Evolutionary conservation across 768 basidiomycete species (phyloP), one percentile per base, ranked within the genome.

Genomic region (Fomitopsis pulvina): DNA sequence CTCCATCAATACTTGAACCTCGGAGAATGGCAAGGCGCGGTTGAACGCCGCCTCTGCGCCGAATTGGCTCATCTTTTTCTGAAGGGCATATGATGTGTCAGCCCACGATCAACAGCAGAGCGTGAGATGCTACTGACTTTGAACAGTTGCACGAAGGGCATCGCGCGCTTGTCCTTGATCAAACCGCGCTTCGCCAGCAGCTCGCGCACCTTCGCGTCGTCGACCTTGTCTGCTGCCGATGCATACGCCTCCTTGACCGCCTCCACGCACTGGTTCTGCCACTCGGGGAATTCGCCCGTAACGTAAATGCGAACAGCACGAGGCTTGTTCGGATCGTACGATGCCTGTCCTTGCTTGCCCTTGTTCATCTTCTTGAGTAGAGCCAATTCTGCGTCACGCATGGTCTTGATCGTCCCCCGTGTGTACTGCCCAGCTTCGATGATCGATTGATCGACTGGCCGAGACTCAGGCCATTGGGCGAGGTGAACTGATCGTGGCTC

Each of bases 121-220:
- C 25, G 1, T 7, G 18, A 11, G 1, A 37, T 22, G 7, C 5
- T 12, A 57, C 74, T 30, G 46, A 93, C 95, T 84, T 96, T 94
- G 83, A 97, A 88, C 26, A 76, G 70, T 52, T 95, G 89, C 41
- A 93, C 80, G 69, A 95, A 97, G 5, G 94, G 94, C 95, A 97
- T 98, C 37, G 78, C 78, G 38, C 84, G 80, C 74, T 98, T 98
- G 71, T 98, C 92, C 77, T 96, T 97, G 70, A 93, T 84, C 64
- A 97, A 63, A 4, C 90, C 92, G 20, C 73, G 76, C 63, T 79
- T 74, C 8, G 75, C 76, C 64, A 98, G 64, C 56, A 78, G 57
- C 59, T 80, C 72, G 64, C 83, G 78, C 45, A 94, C 80, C 65
- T 82, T 84, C 30, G 70, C 81, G 62, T 97, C 93, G 61, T 99